A percentile compares a stretch with the other conserved stretches of the same genome.
phyloP scores from a whole-genome alignment of 1,284 basidiomycete genomes.

The Sporisorium iseilematis-ciliati region DNA sequence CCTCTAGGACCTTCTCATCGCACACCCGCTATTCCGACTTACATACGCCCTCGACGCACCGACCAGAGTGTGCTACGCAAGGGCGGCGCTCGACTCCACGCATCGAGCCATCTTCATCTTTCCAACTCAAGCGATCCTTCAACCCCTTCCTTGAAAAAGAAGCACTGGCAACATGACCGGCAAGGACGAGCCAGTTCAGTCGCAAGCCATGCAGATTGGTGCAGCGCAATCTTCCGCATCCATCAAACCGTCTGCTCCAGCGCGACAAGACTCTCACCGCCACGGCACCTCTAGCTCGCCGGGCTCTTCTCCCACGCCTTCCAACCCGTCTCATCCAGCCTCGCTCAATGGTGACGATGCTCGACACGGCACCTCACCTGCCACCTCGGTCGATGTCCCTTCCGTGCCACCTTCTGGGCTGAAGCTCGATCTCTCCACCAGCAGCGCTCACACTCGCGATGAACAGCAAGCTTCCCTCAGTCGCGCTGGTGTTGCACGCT shows the following conservation, averaged over 20 bases:
- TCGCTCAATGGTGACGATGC: constrained; percentile 43
- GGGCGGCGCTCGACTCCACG: background rate
- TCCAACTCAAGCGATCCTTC: too few relatives aligned
- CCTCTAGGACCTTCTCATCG: too few relatives aligned
- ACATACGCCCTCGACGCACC: background rate
- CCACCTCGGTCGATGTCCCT: constrained; percentile 34
- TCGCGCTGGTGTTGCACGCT: constrained; percentile 37
- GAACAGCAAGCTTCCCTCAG: constrained; percentile 40
- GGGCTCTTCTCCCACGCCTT: constrained; percentile 31
- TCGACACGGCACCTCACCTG: constrained; percentile 39
- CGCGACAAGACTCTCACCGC: constrained; percentile 3
- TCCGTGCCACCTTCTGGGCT: constrained; percentile 24
- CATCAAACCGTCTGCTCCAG: background rate
- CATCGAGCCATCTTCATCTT: background rate
- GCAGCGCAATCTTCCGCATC: constrained; percentile 3
- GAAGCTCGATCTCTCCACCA: constrained; percentile 27
- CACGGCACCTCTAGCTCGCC: constrained; percentile 20
- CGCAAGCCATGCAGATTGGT: constrained; percentile 14
- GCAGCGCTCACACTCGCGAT: constrained; percentile 22
- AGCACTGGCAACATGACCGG: constrained; percentile 35
- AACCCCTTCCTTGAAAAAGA: too few relatives aligned
- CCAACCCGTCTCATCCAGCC: constrained; percentile 34
- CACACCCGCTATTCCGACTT: background rate
- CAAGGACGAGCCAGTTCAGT: constrained; percentile 3
- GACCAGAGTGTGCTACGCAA: background rate